Evolutionary conservation across 106 monocot species (phyloP), one percentile per base, ranked within the genome.

Genomic region (Dioscorea alata): DNA sequence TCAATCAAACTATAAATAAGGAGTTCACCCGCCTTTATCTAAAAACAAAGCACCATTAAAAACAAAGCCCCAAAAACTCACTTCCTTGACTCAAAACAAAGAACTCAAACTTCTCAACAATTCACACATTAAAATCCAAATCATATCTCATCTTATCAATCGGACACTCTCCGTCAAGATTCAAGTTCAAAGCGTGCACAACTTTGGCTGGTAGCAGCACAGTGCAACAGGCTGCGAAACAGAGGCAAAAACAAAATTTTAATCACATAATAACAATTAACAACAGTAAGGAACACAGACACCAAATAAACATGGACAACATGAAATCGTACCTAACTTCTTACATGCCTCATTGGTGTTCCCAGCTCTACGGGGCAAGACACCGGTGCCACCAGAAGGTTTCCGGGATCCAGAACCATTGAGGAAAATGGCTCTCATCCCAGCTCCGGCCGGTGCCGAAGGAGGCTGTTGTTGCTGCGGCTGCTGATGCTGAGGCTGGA

Each of bases 151-250:
- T n/a, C n/a, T n/a, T n/a, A n/a, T n/a, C n/a, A n/a, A n/a, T n/a
- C n/a, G n/a, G n/a, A n/a, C n/a, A n/a, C n/a, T n/a, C n/a, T 3
- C 66, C 75, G 0, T 80, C 75, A 12, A 75, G 70, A 54, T 80
- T 71, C 6, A 80, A 59, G 59, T 80, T 80, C 25, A 80, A 56
- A 12, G 80, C 80, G 60, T 71, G 74, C 15, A 81, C 66, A 24
- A 81, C 75, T 49, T 74, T 70, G 6, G 70, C 80, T 3, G 80
- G 80, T 42, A 81, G 61, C 2, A 81, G 61, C 24, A 71, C 80
- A 28, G 80, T 75, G 0, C 75, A 70, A 35, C 71, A 75, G n/a
- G 23, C 80, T 81, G 60, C 8, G 12, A 33, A 22, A 2, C 0
- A 63, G 16, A 63, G 33, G 16, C 19, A 12, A 22, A 22, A 60